Evolutionary conservation across 345 rosid genomes (phyloP).

Genomic region (Carallia pectinifolia): DNA sequence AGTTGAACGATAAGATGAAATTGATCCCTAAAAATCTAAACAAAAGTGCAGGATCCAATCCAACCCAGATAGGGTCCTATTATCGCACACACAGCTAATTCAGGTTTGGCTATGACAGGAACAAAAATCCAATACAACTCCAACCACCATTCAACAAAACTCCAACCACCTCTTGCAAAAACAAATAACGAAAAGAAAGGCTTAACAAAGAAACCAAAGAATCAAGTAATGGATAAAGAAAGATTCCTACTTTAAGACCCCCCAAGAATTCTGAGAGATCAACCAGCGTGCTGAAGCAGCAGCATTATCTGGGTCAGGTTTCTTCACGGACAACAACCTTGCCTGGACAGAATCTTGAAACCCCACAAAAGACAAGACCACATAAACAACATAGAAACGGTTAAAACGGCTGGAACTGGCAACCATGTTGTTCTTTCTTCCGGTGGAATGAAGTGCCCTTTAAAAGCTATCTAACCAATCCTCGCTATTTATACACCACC

Average conservation of each 20-base stretch:
- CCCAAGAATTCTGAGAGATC: conserved; percentile 80
- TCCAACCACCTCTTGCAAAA: neutral
- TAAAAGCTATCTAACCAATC: too few species aligned
- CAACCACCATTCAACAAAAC: neutral
- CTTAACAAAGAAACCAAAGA: neutral
- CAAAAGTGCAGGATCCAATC: neutral
- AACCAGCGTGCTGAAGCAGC: conserved; percentile 82
- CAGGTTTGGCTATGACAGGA: neutral
- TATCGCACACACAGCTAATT: neutral
- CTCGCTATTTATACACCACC: neutral
- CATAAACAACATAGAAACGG: neutral
- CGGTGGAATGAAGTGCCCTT: neutral
- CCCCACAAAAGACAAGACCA: conserved; percentile 19
- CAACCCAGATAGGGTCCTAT: neutral
- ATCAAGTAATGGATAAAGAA: neutral
- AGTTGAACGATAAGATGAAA: neutral
- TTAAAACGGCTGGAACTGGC: neutral
- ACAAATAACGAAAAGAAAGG: neutral
- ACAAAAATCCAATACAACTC: neutral
- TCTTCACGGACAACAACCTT: conserved; percentile 33
- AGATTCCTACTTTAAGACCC: conserved; percentile 59
- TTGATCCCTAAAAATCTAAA: too few species aligned
- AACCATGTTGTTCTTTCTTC: neutral
- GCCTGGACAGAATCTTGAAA: conserved; percentile 35
- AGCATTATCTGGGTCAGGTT: conserved; percentile 57